Evolutionary conservation across 768 basidiomycete genomes (phyloP), one percentile per base, ranked within the genome.

Genomic region (Hericium coralloides): DNA sequence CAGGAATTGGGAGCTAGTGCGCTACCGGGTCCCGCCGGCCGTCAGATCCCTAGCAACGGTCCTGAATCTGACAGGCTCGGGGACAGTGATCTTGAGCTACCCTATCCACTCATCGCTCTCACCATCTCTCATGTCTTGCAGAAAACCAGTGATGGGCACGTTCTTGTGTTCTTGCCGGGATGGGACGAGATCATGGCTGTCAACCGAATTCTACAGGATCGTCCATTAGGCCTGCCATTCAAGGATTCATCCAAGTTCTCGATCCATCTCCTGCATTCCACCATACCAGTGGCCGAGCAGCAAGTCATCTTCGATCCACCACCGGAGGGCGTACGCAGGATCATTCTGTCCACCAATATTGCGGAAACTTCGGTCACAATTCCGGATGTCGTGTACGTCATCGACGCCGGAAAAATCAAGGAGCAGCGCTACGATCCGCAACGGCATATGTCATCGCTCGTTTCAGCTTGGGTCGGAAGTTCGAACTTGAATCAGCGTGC

Each of bases 321-420:
- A 7, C 78, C 84, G 0, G 59, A 67, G 2, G 92, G 92, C 10
- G 77, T 92, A 18, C 85, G 94, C 55, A 83, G 94, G 23, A 78
- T 98, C 65, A 95, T 98, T 62, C 76, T 98, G 50, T 82, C 94
- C 4, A 98, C 95, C 39, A 97, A 97, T 68, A 93, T 97, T 48
- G 94, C 94, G 12, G 95, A 98, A 71, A 95, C 94, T 3, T 94
- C 92, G 4, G 79, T 97, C 63, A 98, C 95, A 4, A 95, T 98
- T 62, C 93, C 93, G 1, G 91, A 95, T 62, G 91, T 97, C 23
- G 91, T 95, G 10, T 94, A 91, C 64, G 95, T 98, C 31, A 84
- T 98, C 47, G 95, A 98, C 65, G 80, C 89, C 0, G 95, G 82
- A 17, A 85, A 87, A 64, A 79, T 93, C 65, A 97, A 97, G 71